Conservation (phyloP, 2,329 filamentous ascomycete species). For the Ascochyta clinopodiicola region DNA sequence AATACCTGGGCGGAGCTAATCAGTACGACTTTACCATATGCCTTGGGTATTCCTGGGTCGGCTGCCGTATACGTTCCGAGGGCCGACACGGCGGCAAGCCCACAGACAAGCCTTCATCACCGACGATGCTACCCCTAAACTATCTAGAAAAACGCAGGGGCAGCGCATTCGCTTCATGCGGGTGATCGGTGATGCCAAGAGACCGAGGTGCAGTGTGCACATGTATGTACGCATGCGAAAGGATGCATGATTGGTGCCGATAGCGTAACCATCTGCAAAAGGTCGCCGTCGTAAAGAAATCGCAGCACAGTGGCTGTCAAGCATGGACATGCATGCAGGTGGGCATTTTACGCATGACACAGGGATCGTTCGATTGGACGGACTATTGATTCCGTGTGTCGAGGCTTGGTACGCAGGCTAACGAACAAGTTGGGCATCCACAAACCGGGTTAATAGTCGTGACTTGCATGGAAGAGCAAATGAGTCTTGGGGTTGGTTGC, state of each 20-base stretch:
- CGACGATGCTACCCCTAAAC: neutral
- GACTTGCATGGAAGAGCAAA: neutral
- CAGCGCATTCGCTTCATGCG: slow-evolving; percentile 10
- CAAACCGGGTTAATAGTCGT: neutral
- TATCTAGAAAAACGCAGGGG: slow-evolving; percentile 10
- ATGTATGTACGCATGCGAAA: slow-evolving; percentile 12
- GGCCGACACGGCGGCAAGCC: neutral
- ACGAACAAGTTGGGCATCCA: neutral
- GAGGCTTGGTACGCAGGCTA: slow-evolving; percentile 1
- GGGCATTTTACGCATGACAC: slow-evolving; percentile 10
- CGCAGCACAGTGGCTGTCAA: slow-evolving; percentile 8
- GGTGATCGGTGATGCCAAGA: slow-evolving; percentile 26
- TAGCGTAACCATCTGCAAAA: slow-evolving; percentile 5
- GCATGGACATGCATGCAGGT: slow-evolving; percentile 5
- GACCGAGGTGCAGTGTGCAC: slow-evolving; percentile 17
- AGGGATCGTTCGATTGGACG: slow-evolving; percentile 8
- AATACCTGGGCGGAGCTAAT: slow-evolving; percentile 1
- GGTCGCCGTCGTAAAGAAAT: slow-evolving; percentile 9
- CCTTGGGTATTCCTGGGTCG: slow-evolving; percentile 2
- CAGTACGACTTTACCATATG: neutral
- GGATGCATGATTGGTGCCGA: slow-evolving; percentile 13
- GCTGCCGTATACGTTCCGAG: neutral
- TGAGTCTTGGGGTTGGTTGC: neutral
- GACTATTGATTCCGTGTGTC: slow-evolving; percentile 11
- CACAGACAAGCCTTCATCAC: neutral